These are phyloP conservation scores for Margaritispora aquatica DNA, from an alignment of 495 filamentous ascomycete species.

Conservation along the genomic window DNA sequence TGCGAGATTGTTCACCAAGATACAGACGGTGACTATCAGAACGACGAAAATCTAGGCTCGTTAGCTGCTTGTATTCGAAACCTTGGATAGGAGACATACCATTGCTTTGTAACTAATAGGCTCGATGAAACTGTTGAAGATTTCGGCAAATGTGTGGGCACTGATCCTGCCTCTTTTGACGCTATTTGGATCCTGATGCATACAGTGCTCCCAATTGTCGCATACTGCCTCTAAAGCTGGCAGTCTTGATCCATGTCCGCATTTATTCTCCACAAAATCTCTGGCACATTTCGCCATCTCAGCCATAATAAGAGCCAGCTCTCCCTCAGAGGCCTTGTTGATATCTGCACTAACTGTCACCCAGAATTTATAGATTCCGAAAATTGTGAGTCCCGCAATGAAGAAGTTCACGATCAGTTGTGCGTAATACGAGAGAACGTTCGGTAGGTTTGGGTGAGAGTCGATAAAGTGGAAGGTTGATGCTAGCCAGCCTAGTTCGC, in stretches of 20 bases:
- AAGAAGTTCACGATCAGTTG: constrained; percentile 75
- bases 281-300: constrained; percentile 67
- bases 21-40: constrained; percentile 47
- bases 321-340: constrained; percentile 57
- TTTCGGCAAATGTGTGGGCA: constrained; percentile 76
- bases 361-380: constrained; percentile 64
- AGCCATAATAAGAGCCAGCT: constrained; percentile 54
- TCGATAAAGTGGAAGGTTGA: constrained; percentile 63
- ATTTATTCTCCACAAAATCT: constrained; percentile 68
- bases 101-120: constrained; percentile 69
- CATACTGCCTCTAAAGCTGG: constrained; percentile 72
- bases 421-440: constrained; percentile 78
- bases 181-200: constrained; percentile 64
- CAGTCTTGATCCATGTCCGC: constrained; percentile 48
- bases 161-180: constrained; percentile 61
- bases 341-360: constrained; percentile 71
- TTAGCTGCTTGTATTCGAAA: not conserved
- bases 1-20: constrained; percentile 51
- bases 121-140: constrained; percentile 67
- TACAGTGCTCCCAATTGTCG: constrained; percentile 76
- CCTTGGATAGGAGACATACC: constrained; percentile 31
- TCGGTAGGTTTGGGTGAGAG: constrained; percentile 77
- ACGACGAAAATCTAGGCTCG: constrained; percentile 41
- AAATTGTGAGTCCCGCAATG: constrained; percentile 59
- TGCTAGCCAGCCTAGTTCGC: constrained; percentile 37